phyloP scores from a whole-genome alignment of 2,329 filamentous ascomycete genomes.

The Phoma sp. region DNA sequence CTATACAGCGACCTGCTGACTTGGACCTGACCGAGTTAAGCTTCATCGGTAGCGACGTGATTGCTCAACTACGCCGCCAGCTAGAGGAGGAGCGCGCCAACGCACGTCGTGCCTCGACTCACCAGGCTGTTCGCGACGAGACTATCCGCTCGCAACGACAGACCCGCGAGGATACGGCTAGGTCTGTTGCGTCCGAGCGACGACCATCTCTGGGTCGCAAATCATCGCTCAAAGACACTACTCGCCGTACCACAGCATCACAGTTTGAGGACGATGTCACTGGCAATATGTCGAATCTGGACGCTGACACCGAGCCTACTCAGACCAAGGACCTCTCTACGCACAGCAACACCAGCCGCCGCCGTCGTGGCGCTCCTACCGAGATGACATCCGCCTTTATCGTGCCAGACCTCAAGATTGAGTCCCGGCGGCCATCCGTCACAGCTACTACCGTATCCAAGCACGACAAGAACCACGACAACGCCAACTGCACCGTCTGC shows the following conservation, averaged over 20 bases:
- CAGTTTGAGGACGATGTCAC: slow-evolving; percentile 46
- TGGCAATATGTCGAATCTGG: slow-evolving; percentile 38
- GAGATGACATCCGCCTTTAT: slow-evolving; percentile 71
- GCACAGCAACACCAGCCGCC: slow-evolving; percentile 56
- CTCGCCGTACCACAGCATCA: slow-evolving; percentile 39
- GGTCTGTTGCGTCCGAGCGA: slow-evolving; percentile 45
- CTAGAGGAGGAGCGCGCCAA: slow-evolving; percentile 61
- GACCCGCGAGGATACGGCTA: slow-evolving; percentile 48
- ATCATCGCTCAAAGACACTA: slow-evolving; percentile 61
- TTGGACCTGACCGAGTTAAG: slow-evolving; percentile 60
- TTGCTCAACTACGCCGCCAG: slow-evolving; percentile 60
- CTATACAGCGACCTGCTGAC: slow-evolving; percentile 38
- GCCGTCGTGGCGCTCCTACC: slow-evolving; percentile 55
- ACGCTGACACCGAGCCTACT: slow-evolving; percentile 33
- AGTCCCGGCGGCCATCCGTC: slow-evolving; percentile 33
- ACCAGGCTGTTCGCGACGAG: slow-evolving; percentile 47
- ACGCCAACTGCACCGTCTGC: slow-evolving; percentile 63
- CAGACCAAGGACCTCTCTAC: slow-evolving; percentile 51
- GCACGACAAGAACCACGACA: slow-evolving; percentile 55
- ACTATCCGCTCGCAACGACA: slow-evolving; percentile 47
- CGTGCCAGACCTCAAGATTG: slow-evolving; percentile 66
- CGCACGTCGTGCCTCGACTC: slow-evolving; percentile 39
- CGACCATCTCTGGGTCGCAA: slow-evolving; percentile 56
- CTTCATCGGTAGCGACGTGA: slow-evolving; percentile 59
- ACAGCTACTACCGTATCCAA: slow-evolving; percentile 27